Evolutionary conservation across 371 early-diverging fungal species (phyloP), one percentile per base, ranked within the genome.

Genomic region (Blastocladiella emersonii): DNA sequence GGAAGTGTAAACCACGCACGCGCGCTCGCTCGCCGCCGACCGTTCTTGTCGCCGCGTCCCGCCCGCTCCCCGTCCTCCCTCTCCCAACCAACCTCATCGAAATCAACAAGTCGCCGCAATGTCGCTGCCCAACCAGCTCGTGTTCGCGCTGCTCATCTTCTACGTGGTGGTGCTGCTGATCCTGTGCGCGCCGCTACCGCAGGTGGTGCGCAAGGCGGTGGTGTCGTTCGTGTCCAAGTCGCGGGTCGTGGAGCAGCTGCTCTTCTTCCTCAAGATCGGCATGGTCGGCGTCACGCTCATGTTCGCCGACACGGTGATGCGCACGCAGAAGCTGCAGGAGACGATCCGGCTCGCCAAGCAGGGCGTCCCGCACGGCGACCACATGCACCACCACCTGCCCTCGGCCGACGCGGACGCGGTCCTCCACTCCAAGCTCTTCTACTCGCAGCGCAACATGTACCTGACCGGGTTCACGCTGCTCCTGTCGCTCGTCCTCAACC

Each of bases 361-460:
- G 23, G 30, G 5, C 17, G 23, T 36, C 7, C 23, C 32, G 19
- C 37, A 53, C 34, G 43, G 43, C 30, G 57, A 65, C 37, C 13
- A 12, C 56, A 15, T 62, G 35, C 68, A 64, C n/a, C 25, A 44
- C 39, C 56, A 68, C 25, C 55, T 19, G 17, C 8, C 25, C 25
- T 13, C n/a, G 25, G 70, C 75, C 55, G 75, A 77, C 41, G 67
- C 74, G n/a, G 84, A 87, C 61, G 76, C 85, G 41, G 79, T 75
- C 65, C 70, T 80, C 37, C 80, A 83, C 65, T 81, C 87, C 13
- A 81, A 80, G 67, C 82, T 84, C 68, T 91, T 93, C 68, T 90
- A 91, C 65, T 88, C 87, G 34, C 94, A 93, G 74, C 81, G 94
- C 69, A 93, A 93, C 67, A 76, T 76, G 74, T 85, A 93, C 63